Conservation (phyloP, 805 yeast species). For the Candida schatavii region DNA sequence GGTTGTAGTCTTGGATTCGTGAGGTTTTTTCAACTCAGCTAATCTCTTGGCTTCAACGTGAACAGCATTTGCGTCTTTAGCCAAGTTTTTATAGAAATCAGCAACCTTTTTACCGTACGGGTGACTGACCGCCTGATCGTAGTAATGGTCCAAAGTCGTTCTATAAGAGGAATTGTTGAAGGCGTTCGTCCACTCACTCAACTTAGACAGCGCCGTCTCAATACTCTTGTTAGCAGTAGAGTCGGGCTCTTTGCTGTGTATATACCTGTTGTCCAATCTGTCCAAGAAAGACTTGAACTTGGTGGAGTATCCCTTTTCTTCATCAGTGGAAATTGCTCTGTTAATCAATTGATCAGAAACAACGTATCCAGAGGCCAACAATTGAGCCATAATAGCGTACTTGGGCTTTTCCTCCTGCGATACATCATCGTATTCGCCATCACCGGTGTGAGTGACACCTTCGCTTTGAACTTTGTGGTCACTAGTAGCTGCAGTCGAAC, state of each 20-base stretch:
- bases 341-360: constrained; percentile 60
- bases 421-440: constrained; percentile 45
- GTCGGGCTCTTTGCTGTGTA: constrained; percentile 55
- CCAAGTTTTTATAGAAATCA: constrained; percentile 54
- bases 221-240: constrained; percentile 32
- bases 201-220: constrained; percentile 37
- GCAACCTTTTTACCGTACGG: constrained; percentile 60
- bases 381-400: constrained; percentile 70
- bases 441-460: constrained; percentile 23
- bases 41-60: constrained; percentile 74
- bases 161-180: constrained; percentile 30
- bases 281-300: constrained; percentile 56
- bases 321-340: constrained; percentile 61
- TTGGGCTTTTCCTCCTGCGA: constrained; percentile 78
- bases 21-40: constrained; percentile 53
- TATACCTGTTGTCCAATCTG: constrained; percentile 56
- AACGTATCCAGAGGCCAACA: constrained; percentile 69
- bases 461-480: constrained; percentile 21
- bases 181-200: constrained; percentile 36
- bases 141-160: constrained; percentile 40
- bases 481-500: constrained; percentile 9
- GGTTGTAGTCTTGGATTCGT: constrained; percentile 6
- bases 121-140: constrained; percentile 43
- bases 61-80: constrained; percentile 57
- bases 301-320: constrained; percentile 57